phyloP scores from a whole-genome alignment of 306 rosid species.

The Pterocarpus santalinus region DNA sequence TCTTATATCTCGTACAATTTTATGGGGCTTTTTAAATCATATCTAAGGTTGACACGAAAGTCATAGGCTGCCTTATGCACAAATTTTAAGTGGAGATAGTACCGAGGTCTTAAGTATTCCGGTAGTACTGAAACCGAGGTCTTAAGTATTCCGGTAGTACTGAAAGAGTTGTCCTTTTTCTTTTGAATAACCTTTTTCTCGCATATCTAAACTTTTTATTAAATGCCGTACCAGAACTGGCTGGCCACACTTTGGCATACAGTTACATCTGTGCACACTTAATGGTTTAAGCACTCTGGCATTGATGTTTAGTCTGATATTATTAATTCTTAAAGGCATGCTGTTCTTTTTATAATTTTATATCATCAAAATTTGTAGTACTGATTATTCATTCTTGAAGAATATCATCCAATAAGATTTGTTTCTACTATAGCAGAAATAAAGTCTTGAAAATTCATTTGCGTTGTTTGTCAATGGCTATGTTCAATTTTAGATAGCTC shows the following conservation, averaged over 20 bases:
- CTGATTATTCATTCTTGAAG: conserved; percentile 22
- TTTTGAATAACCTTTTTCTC: background rate
- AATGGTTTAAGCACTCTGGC: background rate
- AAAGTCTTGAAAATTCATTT: conserved; percentile 8
- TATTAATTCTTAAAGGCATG: background rate
- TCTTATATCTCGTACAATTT: background rate
- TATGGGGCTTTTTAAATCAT: conserved; percentile 19
- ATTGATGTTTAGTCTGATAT: conserved; percentile 29
- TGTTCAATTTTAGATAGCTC: conserved; percentile 19
- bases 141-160: background rate
- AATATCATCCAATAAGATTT: conserved; percentile 3
- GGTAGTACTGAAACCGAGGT: background rate
- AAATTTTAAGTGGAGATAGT: background rate
- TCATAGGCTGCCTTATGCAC: conserved; percentile 16
- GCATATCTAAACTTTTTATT: background rate
- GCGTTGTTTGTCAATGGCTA: background rate
- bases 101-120: conserved; percentile 18
- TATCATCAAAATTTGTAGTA: background rate
- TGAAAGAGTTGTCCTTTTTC: background rate
- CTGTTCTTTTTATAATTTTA: conserved; percentile 8
- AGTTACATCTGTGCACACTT: background rate
- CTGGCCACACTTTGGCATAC: background rate
- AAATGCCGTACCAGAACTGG: conserved; percentile 5
- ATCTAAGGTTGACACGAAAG: conserved; percentile 6
- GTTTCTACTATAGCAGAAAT: background rate